phyloP scores from a whole-genome alignment of 441 rosid species.

The Pelargonium australe region DNA sequence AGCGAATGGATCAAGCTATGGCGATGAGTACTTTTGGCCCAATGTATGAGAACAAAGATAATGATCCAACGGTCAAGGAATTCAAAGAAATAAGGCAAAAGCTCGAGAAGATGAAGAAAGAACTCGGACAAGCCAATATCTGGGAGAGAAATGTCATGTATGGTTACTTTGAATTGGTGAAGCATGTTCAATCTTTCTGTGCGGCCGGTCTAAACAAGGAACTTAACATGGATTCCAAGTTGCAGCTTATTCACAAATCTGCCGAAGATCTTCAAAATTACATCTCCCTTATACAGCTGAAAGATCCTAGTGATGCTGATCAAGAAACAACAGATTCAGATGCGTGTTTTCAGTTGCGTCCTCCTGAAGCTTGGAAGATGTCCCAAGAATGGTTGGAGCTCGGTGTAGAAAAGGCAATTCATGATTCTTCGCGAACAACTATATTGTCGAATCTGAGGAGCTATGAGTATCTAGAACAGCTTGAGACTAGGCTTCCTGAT shows the following conservation, averaged over 20 bases:
- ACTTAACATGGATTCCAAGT: background rate
- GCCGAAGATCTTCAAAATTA: background rate
- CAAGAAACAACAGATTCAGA: background rate
- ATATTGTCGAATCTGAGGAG: no score
- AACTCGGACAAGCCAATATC: background rate
- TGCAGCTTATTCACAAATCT: background rate
- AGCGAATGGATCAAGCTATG: background rate
- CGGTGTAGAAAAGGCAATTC: background rate
- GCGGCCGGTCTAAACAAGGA: background rate
- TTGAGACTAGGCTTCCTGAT: background rate
- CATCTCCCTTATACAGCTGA: background rate
- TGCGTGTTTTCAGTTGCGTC: background rate
- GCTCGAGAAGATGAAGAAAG: background rate
- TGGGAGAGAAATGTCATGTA: background rate
- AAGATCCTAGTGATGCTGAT: background rate
- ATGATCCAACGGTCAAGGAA: background rate
- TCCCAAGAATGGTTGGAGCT: slow-evolving; percentile 2
- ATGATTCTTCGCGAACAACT: background rate
- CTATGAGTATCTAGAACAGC: background rate
- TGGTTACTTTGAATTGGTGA: background rate
- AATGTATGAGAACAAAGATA: background rate
- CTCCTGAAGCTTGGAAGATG: slow-evolving; percentile 3
- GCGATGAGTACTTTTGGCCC: background rate
- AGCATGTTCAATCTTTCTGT: background rate
- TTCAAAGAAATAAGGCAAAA: background rate